Base-by-base conservation (phyloP, 352 stramenopile genomes). In the Blastocystis hominis region DNA sequence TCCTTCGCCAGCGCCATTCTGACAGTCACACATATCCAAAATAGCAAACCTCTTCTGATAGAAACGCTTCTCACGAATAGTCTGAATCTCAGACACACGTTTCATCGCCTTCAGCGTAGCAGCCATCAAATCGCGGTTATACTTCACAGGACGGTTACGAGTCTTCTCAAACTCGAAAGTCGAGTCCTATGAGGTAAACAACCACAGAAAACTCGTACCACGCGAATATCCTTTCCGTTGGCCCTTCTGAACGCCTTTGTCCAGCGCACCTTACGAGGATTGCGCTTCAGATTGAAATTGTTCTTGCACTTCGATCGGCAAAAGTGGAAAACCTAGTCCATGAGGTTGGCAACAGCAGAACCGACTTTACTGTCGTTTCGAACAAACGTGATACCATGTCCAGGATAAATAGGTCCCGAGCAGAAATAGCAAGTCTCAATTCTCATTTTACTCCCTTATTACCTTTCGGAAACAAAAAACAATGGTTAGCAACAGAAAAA, bases 401-500 rank as follows among this genome's bases (percentile, higher is more conserved):
- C 97, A 38, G 97, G 97, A 91, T 99, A 99, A 89, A 98, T 97
- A 38, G 96, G 96, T 40, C 88, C 86, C 1, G 95, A 98, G 91
- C 97, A 99, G 91, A 99, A 98, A 92, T 98, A 98, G 92, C 97
- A 99, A 90, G 95, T 97, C 92, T 98, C 94, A 91, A 98, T 97
- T 88, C 96, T 93, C 95, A 98, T 98, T 88, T 61, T 90, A 17
- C 47, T 15, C 4, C n/a, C 34, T 38, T 47, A 89, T 59, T 30
- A 30, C 59, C 15, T 34, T 38, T 40, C 9, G 59, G 59, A 68
- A n/a, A 17, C 15, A 40, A 17, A 24, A n/a, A 36, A 40, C 59
- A 38, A 38, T 40, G 30, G 50, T 20, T 20, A 56, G 50, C 10
- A 56, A 20, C 10, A 20, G 20, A 20, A 56, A 20, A 56, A 56